A percentile compares a stretch with the other conserved stretches of the same genome.
These are phyloP conservation scores for Paxillus ammoniavirescens DNA, from an alignment of 768 basidiomycete species.

Conservation along the genomic window DNA sequence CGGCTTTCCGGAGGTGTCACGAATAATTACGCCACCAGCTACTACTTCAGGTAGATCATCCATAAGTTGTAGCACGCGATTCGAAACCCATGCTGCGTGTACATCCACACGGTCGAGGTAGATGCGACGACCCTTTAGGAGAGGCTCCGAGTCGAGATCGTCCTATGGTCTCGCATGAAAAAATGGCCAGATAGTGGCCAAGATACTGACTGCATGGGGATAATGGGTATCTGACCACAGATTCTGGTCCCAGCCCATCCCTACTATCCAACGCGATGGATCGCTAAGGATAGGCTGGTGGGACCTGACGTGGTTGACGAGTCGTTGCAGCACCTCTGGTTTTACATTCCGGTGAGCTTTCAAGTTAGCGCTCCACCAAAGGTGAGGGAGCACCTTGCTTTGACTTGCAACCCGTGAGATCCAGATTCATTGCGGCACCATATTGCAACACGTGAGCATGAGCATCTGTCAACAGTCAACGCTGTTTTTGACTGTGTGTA, in stretches of 20 bases:
- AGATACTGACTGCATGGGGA: conserved; percentile 60
- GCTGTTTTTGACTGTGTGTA: neutral
- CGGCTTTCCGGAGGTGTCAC: conserved; percentile 58
- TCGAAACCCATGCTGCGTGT: conserved; percentile 87
- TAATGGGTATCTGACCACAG: conserved; percentile 63
- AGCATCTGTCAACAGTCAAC: conserved; percentile 48
- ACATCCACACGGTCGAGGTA: conserved; percentile 75
- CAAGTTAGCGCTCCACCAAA: neutral
- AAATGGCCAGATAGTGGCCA: conserved; percentile 19
- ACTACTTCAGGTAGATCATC: conserved; percentile 58
- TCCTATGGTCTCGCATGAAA: conserved; percentile 39
- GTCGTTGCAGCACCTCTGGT: conserved; percentile 59
- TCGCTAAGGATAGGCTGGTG: conserved; percentile 57
- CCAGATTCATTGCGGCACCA: conserved; percentile 64
- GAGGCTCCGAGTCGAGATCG: conserved; percentile 68
- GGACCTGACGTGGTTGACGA: conserved; percentile 56
- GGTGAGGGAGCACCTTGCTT: conserved; percentile 46
- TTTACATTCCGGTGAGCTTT: neutral
- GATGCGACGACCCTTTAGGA: conserved; percentile 70
- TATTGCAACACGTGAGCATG: conserved; percentile 79
- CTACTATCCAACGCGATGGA: conserved; percentile 68
- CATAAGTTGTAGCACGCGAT: conserved; percentile 64
- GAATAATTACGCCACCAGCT: conserved; percentile 73
- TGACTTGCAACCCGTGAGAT: conserved; percentile 56
- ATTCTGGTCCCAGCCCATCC: conserved; percentile 95